phyloP scores from a whole-genome alignment of 345 rosid genomes.

The Sonneratia alba region DNA sequence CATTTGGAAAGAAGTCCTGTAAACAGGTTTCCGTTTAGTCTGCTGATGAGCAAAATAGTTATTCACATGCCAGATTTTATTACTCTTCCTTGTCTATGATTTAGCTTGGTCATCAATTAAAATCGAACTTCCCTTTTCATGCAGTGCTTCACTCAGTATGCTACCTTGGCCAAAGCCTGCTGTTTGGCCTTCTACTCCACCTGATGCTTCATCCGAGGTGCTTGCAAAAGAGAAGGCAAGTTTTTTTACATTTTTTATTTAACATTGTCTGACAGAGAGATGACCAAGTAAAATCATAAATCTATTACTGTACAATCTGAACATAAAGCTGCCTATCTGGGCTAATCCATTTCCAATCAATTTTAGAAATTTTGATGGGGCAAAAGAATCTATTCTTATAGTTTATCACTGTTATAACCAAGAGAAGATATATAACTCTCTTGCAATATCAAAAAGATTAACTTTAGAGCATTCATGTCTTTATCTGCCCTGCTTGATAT shows the following conservation, averaged over 20 bases:
- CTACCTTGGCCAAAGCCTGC: conserved; percentile 98
- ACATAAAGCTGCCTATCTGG: not conserved
- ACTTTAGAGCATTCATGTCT: too few species aligned
- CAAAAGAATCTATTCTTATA: not conserved
- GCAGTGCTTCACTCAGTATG: conserved; percentile 97
- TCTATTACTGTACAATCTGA: not conserved
- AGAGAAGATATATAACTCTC: not conserved
- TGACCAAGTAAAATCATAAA: not conserved
- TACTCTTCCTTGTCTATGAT: not conserved
- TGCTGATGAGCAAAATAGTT: not conserved
- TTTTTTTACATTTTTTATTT: conserved; percentile 13
- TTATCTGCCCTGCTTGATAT: too few species aligned
- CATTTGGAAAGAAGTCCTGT: conserved; percentile 90
- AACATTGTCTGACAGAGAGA: not conserved
- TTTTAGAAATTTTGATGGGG: not conserved
- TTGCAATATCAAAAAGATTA: too few species aligned
- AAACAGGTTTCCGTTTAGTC: conserved; percentile 52
- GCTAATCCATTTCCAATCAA: not conserved
- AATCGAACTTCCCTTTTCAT: conserved; percentile 15
- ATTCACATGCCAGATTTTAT: not conserved
- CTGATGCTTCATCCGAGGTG: conserved; percentile 71
- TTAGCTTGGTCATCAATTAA: not conserved
- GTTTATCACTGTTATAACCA: not conserved
- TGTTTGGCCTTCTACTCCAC: conserved; percentile 88
- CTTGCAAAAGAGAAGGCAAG: conserved; percentile 91